Percentiles rank a stretch among this genome's conserved stretches.
These are phyloP conservation scores for Scolecobasidium constrictum DNA, from an alignment of 2,329 filamentous ascomycete genomes.

Conservation along the genomic window DNA sequence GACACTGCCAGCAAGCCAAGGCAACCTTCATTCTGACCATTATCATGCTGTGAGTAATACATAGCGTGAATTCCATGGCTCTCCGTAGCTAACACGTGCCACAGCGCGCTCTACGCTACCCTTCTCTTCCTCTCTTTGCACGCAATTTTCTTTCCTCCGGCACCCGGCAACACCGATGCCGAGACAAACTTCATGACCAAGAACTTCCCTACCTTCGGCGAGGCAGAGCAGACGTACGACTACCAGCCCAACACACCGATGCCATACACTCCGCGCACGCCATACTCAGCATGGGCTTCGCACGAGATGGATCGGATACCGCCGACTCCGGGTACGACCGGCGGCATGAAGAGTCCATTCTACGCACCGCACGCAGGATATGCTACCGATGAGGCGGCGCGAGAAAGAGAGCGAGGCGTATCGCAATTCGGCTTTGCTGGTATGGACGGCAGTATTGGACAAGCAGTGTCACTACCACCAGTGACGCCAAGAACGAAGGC, in stretches of 20 bases:
- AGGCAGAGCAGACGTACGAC: conserved; percentile 8
- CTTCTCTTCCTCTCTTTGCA: conserved; percentile 50
- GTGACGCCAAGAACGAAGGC: conserved; percentile 58
- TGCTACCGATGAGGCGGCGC: neutral
- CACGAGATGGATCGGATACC: conserved; percentile 42
- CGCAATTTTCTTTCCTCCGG: conserved; percentile 41
- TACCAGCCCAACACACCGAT: conserved; percentile 40
- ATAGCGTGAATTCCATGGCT: conserved; percentile 9
- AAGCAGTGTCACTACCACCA: conserved; percentile 20
- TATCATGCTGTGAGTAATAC: conserved; percentile 53
- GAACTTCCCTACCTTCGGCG: conserved; percentile 19
- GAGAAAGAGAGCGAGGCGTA: conserved; percentile 12
- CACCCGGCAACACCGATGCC: conserved; percentile 18
- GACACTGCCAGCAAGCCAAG: conserved; percentile 58
- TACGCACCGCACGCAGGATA: neutral
- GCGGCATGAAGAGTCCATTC: conserved; percentile 15
- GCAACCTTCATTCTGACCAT: conserved; percentile 53
- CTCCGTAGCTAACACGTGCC: neutral
- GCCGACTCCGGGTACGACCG: conserved; percentile 30
- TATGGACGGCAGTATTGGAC: too few species aligned
- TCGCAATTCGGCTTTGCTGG: neutral
- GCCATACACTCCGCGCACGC: conserved; percentile 26
- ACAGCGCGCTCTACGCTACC: conserved; percentile 1
- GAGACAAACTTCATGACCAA: conserved; percentile 10
- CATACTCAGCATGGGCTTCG: conserved; percentile 36